Base-by-base conservation (phyloP, 345 rosid genomes). In the Ceriops zippeliana region DNA sequence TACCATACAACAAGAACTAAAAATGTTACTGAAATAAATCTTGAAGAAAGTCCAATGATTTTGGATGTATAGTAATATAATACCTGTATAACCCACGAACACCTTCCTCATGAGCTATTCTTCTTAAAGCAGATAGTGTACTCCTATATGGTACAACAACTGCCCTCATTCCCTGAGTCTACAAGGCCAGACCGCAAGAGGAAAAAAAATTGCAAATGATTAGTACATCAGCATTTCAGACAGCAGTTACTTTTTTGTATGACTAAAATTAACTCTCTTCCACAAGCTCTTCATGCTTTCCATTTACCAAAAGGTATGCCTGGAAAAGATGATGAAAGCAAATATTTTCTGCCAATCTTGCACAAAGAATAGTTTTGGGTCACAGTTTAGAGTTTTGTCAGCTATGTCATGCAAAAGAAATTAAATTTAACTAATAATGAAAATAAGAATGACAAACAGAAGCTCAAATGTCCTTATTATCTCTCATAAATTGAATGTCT, bases 1-100 rank as follows among this genome's bases (percentile, higher is more conserved):
- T 62, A 67, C 51, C 71, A 63, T 49, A 69, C 31, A 78, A 73
- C 67, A 63, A 35, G 52, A 31, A 60, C 22, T 19, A 17, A 11
- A 13, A 47, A 4, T 15, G 32, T 32, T 32, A 52, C 6, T n/a
- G 28, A 22, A 24, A 42, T 13, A 28, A 62, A 62, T 54, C 24
- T 32, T 32, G 54, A 49, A 49, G 3, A 5, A 1, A 7, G 51
- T 17, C 11, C 19, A 58, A n/a, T 32, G 16, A 34, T 61, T 52
- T 52, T 67, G 20, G 16, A 4, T 22, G 20, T n/a, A 13, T 15
- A 15, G 52, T n/a, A 37, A 67, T 37, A 60, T 0, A 1, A 15
- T 52, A 89, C 96, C 93, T 89, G 86, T 92, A 92, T 77, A 90
- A 75, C 21, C 98, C 98, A 17, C 91, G 95, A 24, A 92, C 83